Evolutionary conservation across 1,139 yeast genomes (phyloP).

Genomic region (Yamadazyma trypodendri): DNA sequence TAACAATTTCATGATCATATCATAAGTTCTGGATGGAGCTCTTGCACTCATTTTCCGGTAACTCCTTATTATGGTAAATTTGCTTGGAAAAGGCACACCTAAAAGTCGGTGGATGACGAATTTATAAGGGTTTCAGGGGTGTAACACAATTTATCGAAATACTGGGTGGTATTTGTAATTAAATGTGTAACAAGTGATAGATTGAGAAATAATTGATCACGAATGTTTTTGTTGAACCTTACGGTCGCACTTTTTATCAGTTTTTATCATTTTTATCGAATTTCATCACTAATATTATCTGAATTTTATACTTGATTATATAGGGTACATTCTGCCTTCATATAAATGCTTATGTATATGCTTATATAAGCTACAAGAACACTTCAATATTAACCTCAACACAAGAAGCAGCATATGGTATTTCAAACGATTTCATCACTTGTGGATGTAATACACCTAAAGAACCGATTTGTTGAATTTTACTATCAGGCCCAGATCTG

Average conservation of each 20-base stretch:
- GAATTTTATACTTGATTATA: no score
- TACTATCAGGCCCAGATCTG: conserved; percentile 60
- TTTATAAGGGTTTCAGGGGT: no score
- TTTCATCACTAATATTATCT: no score
- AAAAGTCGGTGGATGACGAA: no score
- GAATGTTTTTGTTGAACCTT: conserved; percentile 2
- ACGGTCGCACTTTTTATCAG: no score
- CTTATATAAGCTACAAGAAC: conserved; percentile 39
- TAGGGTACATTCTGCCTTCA: no score
- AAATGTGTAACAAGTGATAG: no score
- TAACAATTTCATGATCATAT: conserved; percentile 88
- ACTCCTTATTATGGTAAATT: neutral
- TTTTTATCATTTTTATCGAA: no score
- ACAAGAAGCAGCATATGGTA: conserved; percentile 89
- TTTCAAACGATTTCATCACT: conserved; percentile 80
- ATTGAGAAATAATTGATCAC: neutral
- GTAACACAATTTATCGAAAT: no score
- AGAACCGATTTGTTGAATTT: conserved; percentile 66
- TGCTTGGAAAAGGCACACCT: no score
- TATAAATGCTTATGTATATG: no score
- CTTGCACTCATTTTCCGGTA: conserved; percentile 46
- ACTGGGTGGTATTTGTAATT: no score
- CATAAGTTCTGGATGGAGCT: conserved; percentile 79
- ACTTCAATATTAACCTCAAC: conserved; percentile 90
- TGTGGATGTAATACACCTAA: conserved; percentile 96